phyloP scores from a whole-genome alignment of 176 grass and related monocot genomes.

The Dendrocalamus sinicus region DNA sequence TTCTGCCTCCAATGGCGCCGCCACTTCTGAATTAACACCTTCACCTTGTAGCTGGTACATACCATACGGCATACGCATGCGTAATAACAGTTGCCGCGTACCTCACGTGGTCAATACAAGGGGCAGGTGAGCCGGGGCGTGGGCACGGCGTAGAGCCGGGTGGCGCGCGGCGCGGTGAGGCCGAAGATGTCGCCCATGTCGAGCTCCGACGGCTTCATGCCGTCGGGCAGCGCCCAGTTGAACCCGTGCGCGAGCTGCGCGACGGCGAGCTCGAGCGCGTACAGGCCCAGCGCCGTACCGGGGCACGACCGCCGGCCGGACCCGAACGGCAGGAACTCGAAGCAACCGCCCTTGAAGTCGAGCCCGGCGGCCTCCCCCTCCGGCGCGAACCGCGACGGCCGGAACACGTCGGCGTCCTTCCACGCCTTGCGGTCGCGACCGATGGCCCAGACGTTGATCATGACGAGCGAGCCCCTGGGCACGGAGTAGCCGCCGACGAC shows the following conservation, averaged over 20 bases:
- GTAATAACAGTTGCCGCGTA: neutral
- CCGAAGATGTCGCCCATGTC: constrained; percentile 93
- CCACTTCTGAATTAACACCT: constrained; percentile 12
- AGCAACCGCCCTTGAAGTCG: constrained; percentile 91
- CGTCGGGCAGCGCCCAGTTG: constrained; percentile 70
- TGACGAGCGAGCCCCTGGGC: constrained; percentile 64
- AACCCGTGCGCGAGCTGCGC: constrained; percentile 81
- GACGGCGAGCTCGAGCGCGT: constrained; percentile 67
- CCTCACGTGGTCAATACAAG: constrained; percentile 1
- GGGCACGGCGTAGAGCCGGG: constrained; percentile 69
- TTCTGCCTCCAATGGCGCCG: neutral
- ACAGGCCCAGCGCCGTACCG: constrained; percentile 67
- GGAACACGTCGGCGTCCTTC: constrained; percentile 72
- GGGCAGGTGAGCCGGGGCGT: constrained; percentile 61
- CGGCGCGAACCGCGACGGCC: constrained; percentile 58
- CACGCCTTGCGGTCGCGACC: constrained; percentile 67
- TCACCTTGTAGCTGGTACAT: neutral
- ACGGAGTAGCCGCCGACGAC: constrained; percentile 70
- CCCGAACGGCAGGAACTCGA: constrained; percentile 90
- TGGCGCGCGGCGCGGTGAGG: constrained; percentile 80
- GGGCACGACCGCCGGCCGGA: constrained; percentile 85
- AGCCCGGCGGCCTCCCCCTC: constrained; percentile 44
- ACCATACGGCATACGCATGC: neutral
- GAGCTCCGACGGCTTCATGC: constrained; percentile 77
- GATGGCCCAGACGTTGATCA: constrained; percentile 93